Base-by-base conservation (phyloP, 192 early-diverging fungal species). In the Spizellomyces sp. region DNA sequence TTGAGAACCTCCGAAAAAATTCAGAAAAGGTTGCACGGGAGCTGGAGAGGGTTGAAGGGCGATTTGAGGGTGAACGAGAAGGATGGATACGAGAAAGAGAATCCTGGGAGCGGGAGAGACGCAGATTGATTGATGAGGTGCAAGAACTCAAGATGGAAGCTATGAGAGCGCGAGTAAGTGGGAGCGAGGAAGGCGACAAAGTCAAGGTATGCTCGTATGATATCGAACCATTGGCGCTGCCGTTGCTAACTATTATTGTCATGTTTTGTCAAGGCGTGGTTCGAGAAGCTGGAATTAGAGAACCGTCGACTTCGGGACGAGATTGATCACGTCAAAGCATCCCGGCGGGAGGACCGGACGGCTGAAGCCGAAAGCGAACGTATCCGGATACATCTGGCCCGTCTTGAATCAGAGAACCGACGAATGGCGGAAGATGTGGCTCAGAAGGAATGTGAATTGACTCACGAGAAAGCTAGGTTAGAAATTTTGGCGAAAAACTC, bases 41-140 rank as follows among this genome's bases (percentile, higher is more conserved):
- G 22, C 27, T 19, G 45, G 69, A 70, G 59, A 50, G 69, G 9
- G 46, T 5, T 17, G 66, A 68, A 42, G 66, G 66, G 8, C 15
- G 66, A 14, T 68, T 57, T 68, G 66, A 68, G 21, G 66, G 66
- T 57, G 66, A 68, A 41, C 66, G 66, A 15, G 66, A 68, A 19
- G 66, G 52, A 8, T 68, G 66, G 66, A 36, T 45, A 8, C n/a
- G 66, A 4, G 21, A 68, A 41, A 22, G 58, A 60, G 21, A 6
- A 8, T 44, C 58, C 5, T 70, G 69, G 69, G 59, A 70, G 58
- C 69, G 69, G 27, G 58, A 70, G 42, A 43, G 69, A 10, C 46
- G 54, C 14, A 44, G 59, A 14, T 47, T 70, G 14, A 5, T 57
- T 19, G 55, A 68, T 15, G 66, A 68, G 8, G 58, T 68, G 17